Base-by-base conservation (phyloP, 2,329 filamentous ascomycete genomes). In the Penicillium sp. region DNA sequence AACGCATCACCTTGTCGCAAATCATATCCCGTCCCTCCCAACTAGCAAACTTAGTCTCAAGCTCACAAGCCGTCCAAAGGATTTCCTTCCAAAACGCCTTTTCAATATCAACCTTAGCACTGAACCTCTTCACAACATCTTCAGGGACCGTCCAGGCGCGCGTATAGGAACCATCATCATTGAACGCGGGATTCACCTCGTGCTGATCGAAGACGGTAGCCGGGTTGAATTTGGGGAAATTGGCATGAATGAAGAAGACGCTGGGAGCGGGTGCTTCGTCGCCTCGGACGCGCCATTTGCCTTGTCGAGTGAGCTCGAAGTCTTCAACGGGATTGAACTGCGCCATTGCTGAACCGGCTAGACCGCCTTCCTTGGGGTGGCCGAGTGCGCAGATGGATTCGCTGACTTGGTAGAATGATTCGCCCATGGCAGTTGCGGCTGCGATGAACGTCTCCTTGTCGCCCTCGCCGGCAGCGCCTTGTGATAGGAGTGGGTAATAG, bases 381-480 rank as follows among this genome's bases (percentile, higher is more conserved):
- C 67, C 67, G 3, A 71, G 59, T 0, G 68, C 64, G n/a, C 60
- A 59, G 8, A 72, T 66, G 0, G 59, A 58, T 46, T 71, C 64
- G 46, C 65, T 69, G 37, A 78, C 75, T 35, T 72, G 66, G 50
- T 77, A 73, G 51, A 72, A 77, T 1, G 68, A 56, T 9, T 70
- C 62, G 6, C 63, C 56, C 4, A 73, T 56, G 6, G 65, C 73
- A 0, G 66, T 60, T 4, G 76, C 74, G 1, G 75, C 75, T 4
- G 72, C 65, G 18, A 75, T 51, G 55, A 78, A 78, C 0, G 75
- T 78, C 50, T 78, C 76, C 55, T 78, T 78, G 58, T 78, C 77
- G 4, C 77, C 77, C 61, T 78, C 69, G 6, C 76, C 74, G 0
- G 72, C 66, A 2, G 70, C 75, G 6, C 59, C 59, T 25, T 62